These are phyloP conservation scores for Hordeum marinum DNA, from an alignment of 176 grass and related monocot species.

Conservation along the genomic window DNA sequence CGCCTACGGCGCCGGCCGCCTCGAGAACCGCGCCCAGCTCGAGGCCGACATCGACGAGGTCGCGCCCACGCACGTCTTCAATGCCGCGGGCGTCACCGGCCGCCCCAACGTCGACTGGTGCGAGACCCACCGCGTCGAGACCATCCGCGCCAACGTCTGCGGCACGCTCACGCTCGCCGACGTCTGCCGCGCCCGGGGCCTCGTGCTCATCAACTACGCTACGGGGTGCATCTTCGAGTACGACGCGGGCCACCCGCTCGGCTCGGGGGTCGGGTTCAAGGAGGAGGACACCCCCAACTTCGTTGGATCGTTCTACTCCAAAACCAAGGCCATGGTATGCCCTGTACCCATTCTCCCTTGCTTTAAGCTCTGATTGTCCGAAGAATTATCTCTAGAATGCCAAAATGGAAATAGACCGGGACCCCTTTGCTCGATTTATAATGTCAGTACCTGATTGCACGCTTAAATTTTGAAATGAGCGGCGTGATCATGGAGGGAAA, in stretches of 20 bases:
- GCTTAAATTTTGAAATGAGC: background rate
- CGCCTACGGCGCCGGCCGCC: slow-evolving; percentile 59
- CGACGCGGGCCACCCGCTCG: slow-evolving; percentile 50
- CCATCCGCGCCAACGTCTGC: slow-evolving; percentile 74
- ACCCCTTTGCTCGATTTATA: background rate
- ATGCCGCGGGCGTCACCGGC: slow-evolving; percentile 85
- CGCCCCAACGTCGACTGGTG: slow-evolving; percentile 92
- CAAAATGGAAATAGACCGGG: background rate
- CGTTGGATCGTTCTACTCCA: slow-evolving; percentile 83
- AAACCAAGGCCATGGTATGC: slow-evolving; percentile 88
- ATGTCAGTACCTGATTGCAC: background rate
- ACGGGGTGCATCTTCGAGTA: slow-evolving; percentile 92
- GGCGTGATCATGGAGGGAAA: background rate
- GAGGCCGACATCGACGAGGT: slow-evolving; percentile 53
- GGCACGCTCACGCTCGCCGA: slow-evolving; percentile 86
- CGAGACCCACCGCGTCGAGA: slow-evolving; percentile 69
- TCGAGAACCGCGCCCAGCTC: slow-evolving; percentile 62
- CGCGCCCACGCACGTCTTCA: slow-evolving; percentile 72
- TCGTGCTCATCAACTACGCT: slow-evolving; percentile 82
- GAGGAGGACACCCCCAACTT: slow-evolving; percentile 88
- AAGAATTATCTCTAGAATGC: background rate
- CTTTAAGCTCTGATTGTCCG: background rate
- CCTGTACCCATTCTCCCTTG: background rate
- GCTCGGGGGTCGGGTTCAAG: slow-evolving; percentile 72
- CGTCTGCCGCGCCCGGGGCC: slow-evolving; percentile 53